Percentiles rank a stretch among this genome's conserved stretches.
These are phyloP conservation scores for Aspergillus asperescens DNA, from an alignment of 495 filamentous ascomycete genomes.

Conservation along the genomic window DNA sequence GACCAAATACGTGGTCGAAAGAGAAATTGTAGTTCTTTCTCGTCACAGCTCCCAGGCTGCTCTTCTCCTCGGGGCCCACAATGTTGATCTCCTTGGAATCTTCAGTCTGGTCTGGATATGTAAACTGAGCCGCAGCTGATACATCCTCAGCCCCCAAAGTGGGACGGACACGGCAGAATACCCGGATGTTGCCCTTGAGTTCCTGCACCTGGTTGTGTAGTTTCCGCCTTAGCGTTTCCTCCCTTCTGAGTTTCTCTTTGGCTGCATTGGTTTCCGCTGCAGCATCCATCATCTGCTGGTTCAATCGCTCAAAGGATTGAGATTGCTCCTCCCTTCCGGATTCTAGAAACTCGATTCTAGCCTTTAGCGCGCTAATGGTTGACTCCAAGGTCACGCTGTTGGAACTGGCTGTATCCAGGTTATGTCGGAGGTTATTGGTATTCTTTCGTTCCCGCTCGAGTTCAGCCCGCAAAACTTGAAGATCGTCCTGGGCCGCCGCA, in stretches of 20 bases:
- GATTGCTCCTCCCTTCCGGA: constrained; percentile 82
- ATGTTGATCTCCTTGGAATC: constrained; percentile 84
- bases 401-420: constrained; percentile 58
- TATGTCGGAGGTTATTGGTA: constrained; percentile 51
- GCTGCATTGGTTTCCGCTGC: constrained; percentile 59
- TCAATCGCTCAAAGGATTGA: constrained; percentile 68
- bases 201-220: constrained; percentile 98
- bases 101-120: constrained; percentile 67
- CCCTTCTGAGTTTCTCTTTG: constrained; percentile 78
- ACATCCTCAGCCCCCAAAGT: constrained; percentile 52
- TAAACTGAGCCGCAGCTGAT: constrained; percentile 61
- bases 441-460: constrained; percentile 57
- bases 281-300: constrained; percentile 72
- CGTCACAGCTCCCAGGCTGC: constrained; percentile 66
- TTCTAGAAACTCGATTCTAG: constrained; percentile 81
- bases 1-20: constrained; percentile 91
- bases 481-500: constrained; percentile 44
- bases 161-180: constrained; percentile 96
- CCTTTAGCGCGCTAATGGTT: constrained; percentile 65
- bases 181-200: constrained; percentile 97
- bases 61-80: constrained; percentile 76
- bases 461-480: constrained; percentile 52
- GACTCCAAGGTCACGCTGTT: constrained; percentile 66
- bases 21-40: constrained; percentile 78
- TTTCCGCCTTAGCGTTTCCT: constrained; percentile 86